Evolutionary conservation across 768 basidiomycete genomes (phyloP), one percentile per base, ranked within the genome.

Genomic region (Pisolithus microcarpus): DNA sequence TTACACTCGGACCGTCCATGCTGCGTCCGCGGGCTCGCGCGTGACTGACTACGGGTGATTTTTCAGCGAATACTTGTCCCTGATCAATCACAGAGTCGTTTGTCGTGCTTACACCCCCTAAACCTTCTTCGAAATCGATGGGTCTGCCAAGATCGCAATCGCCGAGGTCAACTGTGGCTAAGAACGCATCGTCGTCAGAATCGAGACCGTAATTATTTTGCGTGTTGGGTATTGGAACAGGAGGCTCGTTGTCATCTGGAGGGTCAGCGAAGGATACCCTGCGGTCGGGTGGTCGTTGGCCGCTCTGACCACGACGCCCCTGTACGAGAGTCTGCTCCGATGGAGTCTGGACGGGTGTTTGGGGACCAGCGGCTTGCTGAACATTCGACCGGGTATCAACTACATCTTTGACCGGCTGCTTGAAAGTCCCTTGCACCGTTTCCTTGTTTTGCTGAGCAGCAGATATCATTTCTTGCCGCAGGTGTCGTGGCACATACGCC

Each of bases 101-200:
- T 42, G 47, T 24, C 39, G 43, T 39, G 30, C 46, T 56, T 45
- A 55, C 53, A 1, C 55, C 58, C 0, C 61, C 59, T 18, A 52
- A 19, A 31, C 70, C 69, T 54, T 71, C 72, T 9, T 73, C 72
- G 43, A 64, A 72, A 52, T 74, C 65, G 31, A 74, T 74, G 7
- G 66, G 72, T 38, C 58, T 54, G 38, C 65, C 65, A 13, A 64
- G 48, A 52, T 77, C 76, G 34, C 69, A 70, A 18, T 76, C 76
- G 1, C 71, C 74, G 11, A 80, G 63, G 52, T 81, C 81, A 21
- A 82, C 72, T 9, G 72, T 65, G 18, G 84, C 83, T 34, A 83
- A 69, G 57, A 86, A 76, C 2, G 74, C 80, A 48, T 81, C 85
- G 49, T 87, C 86, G 38, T 89, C 83, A 1, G 83, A 84, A 50